Evolutionary conservation across 31 red algal genomes (phyloP).

Genomic region (Odonthalia washingtoniensis): DNA sequence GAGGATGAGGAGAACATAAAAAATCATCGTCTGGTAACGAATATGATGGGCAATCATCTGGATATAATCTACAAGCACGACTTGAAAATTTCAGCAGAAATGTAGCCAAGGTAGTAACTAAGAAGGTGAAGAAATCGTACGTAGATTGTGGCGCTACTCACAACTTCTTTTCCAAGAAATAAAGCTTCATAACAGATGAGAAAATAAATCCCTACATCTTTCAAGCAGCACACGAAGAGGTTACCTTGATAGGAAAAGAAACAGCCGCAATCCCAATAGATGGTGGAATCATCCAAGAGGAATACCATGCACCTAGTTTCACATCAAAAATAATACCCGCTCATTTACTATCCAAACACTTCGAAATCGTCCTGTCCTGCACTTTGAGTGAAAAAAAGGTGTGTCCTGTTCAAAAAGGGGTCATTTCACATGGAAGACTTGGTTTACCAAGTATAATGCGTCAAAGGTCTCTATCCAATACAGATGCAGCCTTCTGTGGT

Average conservation of each 20-base stretch:
- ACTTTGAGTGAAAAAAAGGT: background rate
- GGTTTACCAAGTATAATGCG: background rate
- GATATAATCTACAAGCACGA: background rate
- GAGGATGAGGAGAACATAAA: background rate
- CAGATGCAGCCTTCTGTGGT: background rate
- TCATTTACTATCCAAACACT: background rate
- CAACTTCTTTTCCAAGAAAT: conserved; percentile 29
- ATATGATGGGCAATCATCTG: background rate
- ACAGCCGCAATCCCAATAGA: conserved; percentile 3
- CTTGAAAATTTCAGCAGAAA: conserved; percentile 28
- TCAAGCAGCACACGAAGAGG: background rate
- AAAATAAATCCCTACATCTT: background rate
- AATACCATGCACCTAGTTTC: background rate
- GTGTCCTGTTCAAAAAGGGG: background rate
- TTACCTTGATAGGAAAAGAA: conserved; percentile 31
- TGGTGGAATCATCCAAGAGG: conserved; percentile 3
- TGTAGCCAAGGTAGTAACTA: background rate
- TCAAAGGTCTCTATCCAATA: background rate
- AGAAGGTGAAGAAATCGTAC: background rate
- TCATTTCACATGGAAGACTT: background rate
- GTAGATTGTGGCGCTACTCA: conserved; percentile 46
- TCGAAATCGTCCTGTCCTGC: background rate
- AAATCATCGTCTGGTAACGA: background rate
- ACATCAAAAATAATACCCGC: background rate
- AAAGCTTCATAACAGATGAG: conserved; percentile 34